These are phyloP conservation scores for Chaetomium olivaceum DNA, from an alignment of 2,329 filamentous ascomycete species.

Conservation along the genomic window DNA sequence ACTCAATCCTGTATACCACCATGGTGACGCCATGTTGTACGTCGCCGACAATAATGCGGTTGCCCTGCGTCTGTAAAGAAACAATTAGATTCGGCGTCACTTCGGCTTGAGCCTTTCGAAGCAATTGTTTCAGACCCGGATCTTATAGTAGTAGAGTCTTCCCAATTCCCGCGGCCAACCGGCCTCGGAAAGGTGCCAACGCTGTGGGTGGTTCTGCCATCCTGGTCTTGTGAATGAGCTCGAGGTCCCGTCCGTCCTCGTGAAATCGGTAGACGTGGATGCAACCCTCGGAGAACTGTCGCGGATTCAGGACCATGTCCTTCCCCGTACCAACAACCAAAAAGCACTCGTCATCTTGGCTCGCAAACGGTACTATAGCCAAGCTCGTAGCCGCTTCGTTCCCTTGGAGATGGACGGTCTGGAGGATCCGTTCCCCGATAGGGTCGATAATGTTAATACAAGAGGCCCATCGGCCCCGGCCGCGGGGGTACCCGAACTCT, in stretches of 20 bases:
- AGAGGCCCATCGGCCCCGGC: conserved; percentile 86
- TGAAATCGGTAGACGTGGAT: conserved; percentile 91
- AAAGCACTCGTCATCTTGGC: conserved; percentile 87
- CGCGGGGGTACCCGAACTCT: conserved; percentile 87
- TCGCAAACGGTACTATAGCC: conserved; percentile 80
- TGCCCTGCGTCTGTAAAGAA: conserved; percentile 85
- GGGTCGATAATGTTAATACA: conserved; percentile 96
- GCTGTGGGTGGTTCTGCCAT: conserved; percentile 86
- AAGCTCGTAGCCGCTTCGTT: conserved; percentile 94
- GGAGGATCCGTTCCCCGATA: conserved; percentile 71
- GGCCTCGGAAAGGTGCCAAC: conserved; percentile 90
- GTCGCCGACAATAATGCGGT: conserved; percentile 87
- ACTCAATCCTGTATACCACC: conserved; percentile 88
- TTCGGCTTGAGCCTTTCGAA: conserved; percentile 85
- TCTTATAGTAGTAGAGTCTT: conserved; percentile 85
- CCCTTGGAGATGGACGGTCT: conserved; percentile 77
- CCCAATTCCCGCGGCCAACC: conserved; percentile 79
- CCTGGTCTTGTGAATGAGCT: conserved; percentile 96
- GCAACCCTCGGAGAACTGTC: conserved; percentile 74
- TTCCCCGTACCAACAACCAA: conserved; percentile 94
- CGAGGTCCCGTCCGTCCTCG: conserved; percentile 81
- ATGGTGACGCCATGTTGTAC: conserved; percentile 89
- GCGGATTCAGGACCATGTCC: conserved; percentile 78
- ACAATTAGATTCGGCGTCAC: conserved; percentile 82
- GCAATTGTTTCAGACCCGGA: conserved; percentile 85